phyloP scores from a whole-genome alignment of 2,329 filamentous ascomycete species.

The Nemania bipapillata region DNA sequence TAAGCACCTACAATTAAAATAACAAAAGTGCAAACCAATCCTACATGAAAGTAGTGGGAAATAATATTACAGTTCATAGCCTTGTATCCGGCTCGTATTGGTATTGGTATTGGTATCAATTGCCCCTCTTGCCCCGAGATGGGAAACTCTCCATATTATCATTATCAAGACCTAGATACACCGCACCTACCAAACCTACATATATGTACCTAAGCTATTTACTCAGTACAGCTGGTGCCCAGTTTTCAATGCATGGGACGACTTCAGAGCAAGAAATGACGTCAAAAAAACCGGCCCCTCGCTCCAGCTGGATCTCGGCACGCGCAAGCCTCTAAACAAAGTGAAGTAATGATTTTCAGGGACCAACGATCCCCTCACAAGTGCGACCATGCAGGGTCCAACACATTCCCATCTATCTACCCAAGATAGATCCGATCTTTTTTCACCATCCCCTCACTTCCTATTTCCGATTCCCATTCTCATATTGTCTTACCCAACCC shows the following conservation, averaged over 20 bases:
- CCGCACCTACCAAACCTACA: too few species aligned
- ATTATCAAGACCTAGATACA: constrained; percentile 15
- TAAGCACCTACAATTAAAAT: background rate
- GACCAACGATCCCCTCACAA: constrained; percentile 4
- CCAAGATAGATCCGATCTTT: background rate
- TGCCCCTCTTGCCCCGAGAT: constrained; percentile 10
- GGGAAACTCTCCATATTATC: constrained; percentile 23
- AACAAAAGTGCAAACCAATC: background rate
- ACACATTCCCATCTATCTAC: constrained; percentile 8
- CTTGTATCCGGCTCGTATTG: too few species aligned
- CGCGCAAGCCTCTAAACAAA: constrained; percentile 20
- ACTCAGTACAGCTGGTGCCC: constrained; percentile 39
- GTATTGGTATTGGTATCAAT: constrained; percentile 11
- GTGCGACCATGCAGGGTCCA: constrained; percentile 7
- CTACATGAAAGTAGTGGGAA: background rate
- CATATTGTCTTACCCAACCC: background rate
- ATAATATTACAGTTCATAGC: too few species aligned
- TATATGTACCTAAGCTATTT: too few species aligned
- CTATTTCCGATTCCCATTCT: background rate
- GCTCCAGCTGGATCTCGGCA: constrained; percentile 25
- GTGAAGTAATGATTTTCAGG: constrained; percentile 36
- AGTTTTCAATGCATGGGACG: constrained; percentile 41
- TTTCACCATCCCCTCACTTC: constrained; percentile 7
- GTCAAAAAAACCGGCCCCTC: constrained; percentile 42
- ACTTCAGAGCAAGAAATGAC: constrained; percentile 46